Evolutionary conservation across 2,329 filamentous ascomycete species (phyloP).

Genomic region (Neurospora sp.): DNA sequence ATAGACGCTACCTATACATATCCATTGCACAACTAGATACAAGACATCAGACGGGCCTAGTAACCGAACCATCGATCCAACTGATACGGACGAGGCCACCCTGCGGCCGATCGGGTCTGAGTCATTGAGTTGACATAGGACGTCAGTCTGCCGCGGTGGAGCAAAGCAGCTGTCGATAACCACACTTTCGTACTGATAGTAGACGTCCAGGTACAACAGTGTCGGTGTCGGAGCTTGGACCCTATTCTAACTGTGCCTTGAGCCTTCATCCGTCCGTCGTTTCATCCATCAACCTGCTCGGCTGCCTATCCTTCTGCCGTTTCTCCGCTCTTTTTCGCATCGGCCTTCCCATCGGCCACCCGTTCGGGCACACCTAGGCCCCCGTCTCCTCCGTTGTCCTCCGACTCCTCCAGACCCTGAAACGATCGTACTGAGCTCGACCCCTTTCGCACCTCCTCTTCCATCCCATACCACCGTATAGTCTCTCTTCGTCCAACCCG

Average conservation of each 20-base stretch:
- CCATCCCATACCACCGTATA: conserved; percentile 1
- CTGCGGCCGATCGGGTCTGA: conserved; percentile 19
- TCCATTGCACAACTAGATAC: not conserved
- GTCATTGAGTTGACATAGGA: conserved; percentile 23
- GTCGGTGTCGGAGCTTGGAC: conserved; percentile 11
- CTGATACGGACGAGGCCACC: conserved; percentile 1
- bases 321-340: not conserved
- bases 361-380: not conserved
- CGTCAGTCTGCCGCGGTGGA: conserved; percentile 17
- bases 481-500: not conserved
- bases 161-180: conserved; percentile 7
- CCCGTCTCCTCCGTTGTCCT: not conserved
- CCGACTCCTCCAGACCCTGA: not conserved
- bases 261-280: conserved; percentile 9
- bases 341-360: not conserved
- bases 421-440: not conserved
- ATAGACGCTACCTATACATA: not conserved
- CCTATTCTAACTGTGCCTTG: conserved; percentile 4
- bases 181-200: conserved; percentile 2
- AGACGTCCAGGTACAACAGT: conserved; percentile 9
- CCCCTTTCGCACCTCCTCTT: not conserved
- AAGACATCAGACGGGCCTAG: not conserved
- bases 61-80: conserved; percentile 4
- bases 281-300: not conserved
- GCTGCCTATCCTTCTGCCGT: not conserved